A percentile compares a stretch with the other conserved stretches of the same genome.
Evolutionary conservation across 2,329 filamentous ascomycete genomes (phyloP).

Genomic region (Fusarium setosum): DNA sequence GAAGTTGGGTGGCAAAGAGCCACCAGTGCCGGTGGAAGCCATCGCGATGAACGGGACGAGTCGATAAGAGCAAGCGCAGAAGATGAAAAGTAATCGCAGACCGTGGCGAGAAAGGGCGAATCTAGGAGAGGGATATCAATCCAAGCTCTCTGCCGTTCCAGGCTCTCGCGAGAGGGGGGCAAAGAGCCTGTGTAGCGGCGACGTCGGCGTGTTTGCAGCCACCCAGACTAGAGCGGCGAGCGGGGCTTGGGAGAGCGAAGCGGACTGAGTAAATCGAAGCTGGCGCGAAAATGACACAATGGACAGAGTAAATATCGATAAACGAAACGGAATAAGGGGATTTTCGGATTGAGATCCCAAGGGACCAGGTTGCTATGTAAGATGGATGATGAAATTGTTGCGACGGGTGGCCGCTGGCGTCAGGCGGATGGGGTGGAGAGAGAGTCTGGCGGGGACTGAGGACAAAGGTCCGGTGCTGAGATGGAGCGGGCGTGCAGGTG

Average conservation of each 20-base stretch:
- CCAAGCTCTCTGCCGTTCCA: slow-evolving; percentile 40
- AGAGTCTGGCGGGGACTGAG: slow-evolving; percentile 6
- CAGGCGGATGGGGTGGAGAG: slow-evolving; percentile 32
- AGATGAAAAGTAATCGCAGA: slow-evolving; percentile 3
- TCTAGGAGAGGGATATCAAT: slow-evolving; percentile 32
- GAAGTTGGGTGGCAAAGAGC: slow-evolving; percentile 63
- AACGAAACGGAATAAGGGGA: slow-evolving; percentile 13
- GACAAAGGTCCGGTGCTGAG: too few relatives aligned
- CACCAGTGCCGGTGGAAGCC: slow-evolving; percentile 61
- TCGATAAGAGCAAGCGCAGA: slow-evolving; percentile 8
- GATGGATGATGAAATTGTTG: slow-evolving; percentile 42
- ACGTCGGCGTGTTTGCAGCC: slow-evolving; percentile 28
- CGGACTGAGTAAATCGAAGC: slow-evolving; percentile 1
- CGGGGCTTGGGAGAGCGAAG: slow-evolving; percentile 19
- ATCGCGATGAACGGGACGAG: slow-evolving; percentile 48
- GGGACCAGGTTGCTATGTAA: slow-evolving; percentile 32
- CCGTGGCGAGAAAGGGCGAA: slow-evolving; percentile 14
- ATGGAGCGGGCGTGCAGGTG: background rate
- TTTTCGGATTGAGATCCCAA: slow-evolving; percentile 37
- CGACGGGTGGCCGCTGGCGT: slow-evolving; percentile 24
- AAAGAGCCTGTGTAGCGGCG: slow-evolving; percentile 41
- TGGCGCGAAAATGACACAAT: slow-evolving; percentile 19
- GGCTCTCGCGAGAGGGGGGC: slow-evolving; percentile 38
- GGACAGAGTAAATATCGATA: slow-evolving; percentile 4
- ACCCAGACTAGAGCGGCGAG: slow-evolving; percentile 16